These are phyloP conservation scores for Golubevia pallescens DNA, from an alignment of 1,284 basidiomycete species.

Conservation along the genomic window DNA sequence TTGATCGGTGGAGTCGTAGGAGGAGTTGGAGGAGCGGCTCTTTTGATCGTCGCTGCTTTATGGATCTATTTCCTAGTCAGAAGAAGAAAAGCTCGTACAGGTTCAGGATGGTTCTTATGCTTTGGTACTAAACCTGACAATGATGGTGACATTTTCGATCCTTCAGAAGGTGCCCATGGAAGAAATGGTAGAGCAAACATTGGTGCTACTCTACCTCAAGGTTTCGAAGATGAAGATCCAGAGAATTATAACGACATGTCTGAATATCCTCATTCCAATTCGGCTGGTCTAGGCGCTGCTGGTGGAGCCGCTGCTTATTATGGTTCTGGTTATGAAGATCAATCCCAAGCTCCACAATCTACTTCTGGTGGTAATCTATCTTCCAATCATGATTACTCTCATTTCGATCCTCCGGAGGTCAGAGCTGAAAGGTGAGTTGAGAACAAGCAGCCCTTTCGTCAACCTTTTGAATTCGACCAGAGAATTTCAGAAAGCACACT, in stretches of 20 bases:
- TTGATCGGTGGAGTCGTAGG: slow-evolving; percentile 50
- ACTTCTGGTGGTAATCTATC: background rate
- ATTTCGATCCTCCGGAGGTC: slow-evolving; percentile 51
- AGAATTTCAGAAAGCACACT: too few relatives aligned
- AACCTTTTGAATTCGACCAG: too few relatives aligned
- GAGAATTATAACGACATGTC: slow-evolving; percentile 18
- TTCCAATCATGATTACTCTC: slow-evolving; percentile 37
- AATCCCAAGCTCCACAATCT: too few relatives aligned
- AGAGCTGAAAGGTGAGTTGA: too few relatives aligned
- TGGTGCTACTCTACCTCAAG: slow-evolving; percentile 29
- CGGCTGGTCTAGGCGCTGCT: slow-evolving; percentile 24
- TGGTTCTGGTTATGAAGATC: slow-evolving; percentile 9
- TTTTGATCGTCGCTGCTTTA: slow-evolving; percentile 22
- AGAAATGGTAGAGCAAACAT: slow-evolving; percentile 1
- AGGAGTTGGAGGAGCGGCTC: slow-evolving; percentile 39
- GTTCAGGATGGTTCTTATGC: slow-evolving; percentile 46
- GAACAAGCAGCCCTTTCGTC: too few relatives aligned
- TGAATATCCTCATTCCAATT: slow-evolving; percentile 17
- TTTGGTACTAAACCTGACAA: slow-evolving; percentile 32
- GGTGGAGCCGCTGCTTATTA: slow-evolving; percentile 11
- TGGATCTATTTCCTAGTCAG: slow-evolving; percentile 11
- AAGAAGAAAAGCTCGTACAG: slow-evolving; percentile 34
- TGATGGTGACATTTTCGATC: slow-evolving; percentile 36
- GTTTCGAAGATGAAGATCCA: slow-evolving; percentile 26
- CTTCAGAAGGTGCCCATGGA: slow-evolving; percentile 1